Base-by-base conservation (phyloP, 768 basidiomycete species). In the Rhodosporidiobolus sp. region DNA sequence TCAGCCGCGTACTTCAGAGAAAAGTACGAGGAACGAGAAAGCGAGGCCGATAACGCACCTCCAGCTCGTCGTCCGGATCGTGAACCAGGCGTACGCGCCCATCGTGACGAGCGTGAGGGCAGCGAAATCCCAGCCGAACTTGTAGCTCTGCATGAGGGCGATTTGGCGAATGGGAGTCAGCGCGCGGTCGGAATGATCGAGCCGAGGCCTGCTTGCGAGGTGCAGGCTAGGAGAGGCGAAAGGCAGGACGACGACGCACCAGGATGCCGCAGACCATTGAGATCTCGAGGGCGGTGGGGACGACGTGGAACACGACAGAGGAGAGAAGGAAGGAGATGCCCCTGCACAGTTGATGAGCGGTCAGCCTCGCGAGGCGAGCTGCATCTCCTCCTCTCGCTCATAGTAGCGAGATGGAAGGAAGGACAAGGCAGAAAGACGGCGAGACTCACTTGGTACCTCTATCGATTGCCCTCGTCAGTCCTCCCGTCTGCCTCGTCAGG, bases 111-210 rank as follows among this genome's bases (percentile, higher is more conserved):
- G 85, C 0, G 94, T 97, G 56, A 98, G 88, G 4, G 90, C 92
- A 8, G 96, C 95, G 81, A 94, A 99, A 80, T 96, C 89, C 89
- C 90, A 93, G 16, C 96, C 96, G 78, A 96, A 99, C 79, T 97
- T 95, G 78, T 91, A 98, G 3, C 92, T 94, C 94, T 96, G 61
- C 72, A 45, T 53, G 67, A 14, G 26, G 34, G 3, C 20, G 24
- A 32, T 46, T 46, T 19, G 17, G 17, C 34, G 24, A 24, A 50
- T 49, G 6, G 38, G 43, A 24, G 60, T 57, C 74, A 50, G 59
- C n/a, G 17, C 49, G n/a, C 58, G 11, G 3, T n/a, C n/a, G n/a
- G n/a, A n/a, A n/a, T n/a, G n/a, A n/a, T n/a, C n/a, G n/a, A n/a
- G n/a, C n/a, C n/a, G n/a, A n/a, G 24, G 20, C 8, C 4, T 16